These are phyloP conservation scores for Phytophthora palmivora DNA, from an alignment of 352 stramenopile species.

Conservation along the genomic window DNA sequence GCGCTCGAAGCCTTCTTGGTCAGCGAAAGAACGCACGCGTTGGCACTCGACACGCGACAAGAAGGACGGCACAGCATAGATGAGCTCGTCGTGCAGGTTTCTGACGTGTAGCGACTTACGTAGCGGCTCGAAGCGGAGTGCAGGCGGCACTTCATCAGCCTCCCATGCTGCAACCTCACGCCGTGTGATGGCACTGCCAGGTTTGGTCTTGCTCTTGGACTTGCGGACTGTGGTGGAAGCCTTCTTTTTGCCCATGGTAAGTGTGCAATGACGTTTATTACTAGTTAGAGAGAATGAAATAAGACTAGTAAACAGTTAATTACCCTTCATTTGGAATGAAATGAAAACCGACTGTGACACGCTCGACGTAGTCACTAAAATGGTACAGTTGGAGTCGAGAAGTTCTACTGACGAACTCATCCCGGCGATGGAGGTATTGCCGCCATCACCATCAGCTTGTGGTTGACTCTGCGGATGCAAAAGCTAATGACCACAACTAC, in stretches of 20 bases:
- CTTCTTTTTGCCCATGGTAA: constrained; percentile 41
- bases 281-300: no score
- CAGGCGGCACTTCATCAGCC: constrained; percentile 37
- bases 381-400: no score
- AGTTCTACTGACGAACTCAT: constrained; percentile 1
- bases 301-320: no score
- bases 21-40: constrained; percentile 65
- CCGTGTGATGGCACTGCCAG: constrained; percentile 15
- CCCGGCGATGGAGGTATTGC: no score
- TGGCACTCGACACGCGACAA: constrained; percentile 68
- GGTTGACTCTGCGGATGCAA: constrained; percentile 1
- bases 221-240: constrained; percentile 11
- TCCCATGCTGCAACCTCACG: constrained; percentile 31
- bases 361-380: constrained; percentile 8
- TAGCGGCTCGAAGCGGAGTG: constrained; percentile 56
- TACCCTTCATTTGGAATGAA: no score
- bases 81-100: constrained; percentile 66
- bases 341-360: neutral
- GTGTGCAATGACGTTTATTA: no score
- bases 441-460: no score
- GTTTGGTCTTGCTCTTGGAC: constrained; percentile 24
- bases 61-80: constrained; percentile 71
- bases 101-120: constrained; percentile 41
- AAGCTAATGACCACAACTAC: neutral
- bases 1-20: constrained; percentile 62